phyloP scores from a whole-genome alignment of 2,329 filamentous ascomycete species.

The Setomelanomma holmii region DNA sequence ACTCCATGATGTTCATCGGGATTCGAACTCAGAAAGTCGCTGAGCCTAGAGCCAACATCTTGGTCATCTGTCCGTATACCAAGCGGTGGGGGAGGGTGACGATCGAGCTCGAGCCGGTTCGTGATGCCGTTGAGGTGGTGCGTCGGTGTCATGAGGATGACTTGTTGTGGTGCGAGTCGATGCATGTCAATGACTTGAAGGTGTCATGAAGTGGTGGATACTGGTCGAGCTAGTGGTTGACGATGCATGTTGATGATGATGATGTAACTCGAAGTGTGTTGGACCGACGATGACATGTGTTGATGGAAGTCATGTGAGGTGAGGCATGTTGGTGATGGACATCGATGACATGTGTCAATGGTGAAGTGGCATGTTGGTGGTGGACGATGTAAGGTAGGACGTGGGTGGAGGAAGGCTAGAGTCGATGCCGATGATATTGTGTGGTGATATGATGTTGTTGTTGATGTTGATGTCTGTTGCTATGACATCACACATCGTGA shows the following conservation, averaged over 20 bases:
- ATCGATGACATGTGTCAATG: not conserved
- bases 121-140: not conserved
- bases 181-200: slow-evolving; percentile 2
- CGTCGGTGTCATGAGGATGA: slow-evolving; percentile 2
- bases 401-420: not conserved
- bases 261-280: slow-evolving; percentile 1
- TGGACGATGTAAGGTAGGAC: not conserved
- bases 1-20: slow-evolving; percentile 7
- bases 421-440: slow-evolving; percentile 1
- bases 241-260: slow-evolving; percentile 3
- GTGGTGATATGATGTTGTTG: not conserved
- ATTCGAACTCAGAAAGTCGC: slow-evolving; percentile 5
- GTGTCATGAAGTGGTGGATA: not conserved
- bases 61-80: slow-evolving; percentile 5
- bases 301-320: not conserved
- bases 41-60: slow-evolving; percentile 5
- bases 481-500: slow-evolving; percentile 20
- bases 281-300: slow-evolving; percentile 1
- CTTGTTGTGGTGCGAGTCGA: slow-evolving; percentile 3
- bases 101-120: slow-evolving; percentile 4
- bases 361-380: not conserved
- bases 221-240: not conserved
- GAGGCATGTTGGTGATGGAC: not conserved
- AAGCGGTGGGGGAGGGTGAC: not conserved
- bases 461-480: not conserved